Evolutionary conservation across 345 rosid genomes (phyloP).

Genomic region (Citrus glauca): DNA sequence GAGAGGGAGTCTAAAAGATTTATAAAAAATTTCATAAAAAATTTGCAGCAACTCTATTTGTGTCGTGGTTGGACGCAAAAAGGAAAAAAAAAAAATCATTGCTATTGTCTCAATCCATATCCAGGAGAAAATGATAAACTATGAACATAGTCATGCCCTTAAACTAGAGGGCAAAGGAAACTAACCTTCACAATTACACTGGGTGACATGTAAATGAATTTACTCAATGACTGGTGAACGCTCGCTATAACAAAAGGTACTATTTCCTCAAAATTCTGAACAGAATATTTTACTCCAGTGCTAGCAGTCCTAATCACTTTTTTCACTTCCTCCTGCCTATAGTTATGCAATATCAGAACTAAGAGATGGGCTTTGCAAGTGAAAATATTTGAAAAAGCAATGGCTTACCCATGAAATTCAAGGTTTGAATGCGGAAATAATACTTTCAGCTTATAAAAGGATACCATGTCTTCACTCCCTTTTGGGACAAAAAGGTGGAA

Average conservation of each 20-base stretch:
- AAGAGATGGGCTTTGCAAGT: background rate
- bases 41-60: background rate
- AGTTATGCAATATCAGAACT: constrained; percentile 8
- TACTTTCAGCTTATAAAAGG: constrained; percentile 43
- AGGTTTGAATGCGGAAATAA: constrained; percentile 41
- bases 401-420: constrained; percentile 34
- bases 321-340: constrained; percentile 38
- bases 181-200: constrained; percentile 38
- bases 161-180: background rate
- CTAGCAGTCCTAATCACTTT: constrained; percentile 10
- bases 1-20: background rate
- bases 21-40: background rate
- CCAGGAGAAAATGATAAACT: background rate
- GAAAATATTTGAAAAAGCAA: background rate
- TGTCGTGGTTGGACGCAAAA: too few relatives aligned
- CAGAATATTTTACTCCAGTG: constrained; percentile 8
- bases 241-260: constrained; percentile 35
- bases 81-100: too few relatives aligned
- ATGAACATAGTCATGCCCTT: background rate
- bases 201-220: constrained; percentile 32
- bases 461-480: constrained; percentile 32
- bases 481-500: constrained; percentile 45
- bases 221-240: constrained; percentile 19
- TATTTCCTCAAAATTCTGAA: constrained; percentile 21
- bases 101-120: too few relatives aligned